phyloP scores from a whole-genome alignment of 306 rosid species.

The Quercus glauca region DNA sequence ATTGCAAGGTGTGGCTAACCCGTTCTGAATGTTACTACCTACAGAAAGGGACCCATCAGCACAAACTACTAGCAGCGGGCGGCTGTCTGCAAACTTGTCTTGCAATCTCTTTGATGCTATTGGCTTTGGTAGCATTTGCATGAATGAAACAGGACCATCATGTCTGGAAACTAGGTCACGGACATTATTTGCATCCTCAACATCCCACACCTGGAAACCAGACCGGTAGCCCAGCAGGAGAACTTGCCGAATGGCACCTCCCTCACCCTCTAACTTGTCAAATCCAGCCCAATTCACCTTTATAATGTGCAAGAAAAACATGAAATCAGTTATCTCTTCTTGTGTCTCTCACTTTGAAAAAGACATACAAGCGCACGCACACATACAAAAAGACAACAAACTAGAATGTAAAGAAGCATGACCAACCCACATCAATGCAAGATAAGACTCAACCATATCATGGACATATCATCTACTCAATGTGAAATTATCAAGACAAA shows the following conservation, averaged over 20 bases:
- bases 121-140: conserved; percentile 94
- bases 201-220: conserved; percentile 99
- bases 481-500: neutral
- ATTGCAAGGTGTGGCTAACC: conserved; percentile 37
- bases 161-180: conserved; percentile 75
- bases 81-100: conserved; percentile 63
- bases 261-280: conserved; percentile 83
- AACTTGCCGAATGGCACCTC: conserved; percentile 52
- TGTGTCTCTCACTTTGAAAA: neutral
- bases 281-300: conserved; percentile 97
- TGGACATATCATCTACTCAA: neutral
- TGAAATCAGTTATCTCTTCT: conserved; percentile 12
- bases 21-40: conserved; percentile 54
- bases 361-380: neutral
- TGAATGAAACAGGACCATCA: conserved; percentile 78
- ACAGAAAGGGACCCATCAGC: conserved; percentile 64
- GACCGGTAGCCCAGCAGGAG: conserved; percentile 84
- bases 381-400: neutral
- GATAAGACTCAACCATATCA: neutral
- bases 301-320: conserved; percentile 6
- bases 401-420: neutral
- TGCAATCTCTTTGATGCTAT: conserved; percentile 52
- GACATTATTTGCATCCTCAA: conserved; percentile 86
- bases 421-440: neutral
- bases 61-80: conserved; percentile 77